A percentile compares a stretch with the other conserved stretches of the same genome.
These are phyloP conservation scores for Venturia pyrina DNA, from an alignment of 2,329 filamentous ascomycete species.

Conservation along the genomic window DNA sequence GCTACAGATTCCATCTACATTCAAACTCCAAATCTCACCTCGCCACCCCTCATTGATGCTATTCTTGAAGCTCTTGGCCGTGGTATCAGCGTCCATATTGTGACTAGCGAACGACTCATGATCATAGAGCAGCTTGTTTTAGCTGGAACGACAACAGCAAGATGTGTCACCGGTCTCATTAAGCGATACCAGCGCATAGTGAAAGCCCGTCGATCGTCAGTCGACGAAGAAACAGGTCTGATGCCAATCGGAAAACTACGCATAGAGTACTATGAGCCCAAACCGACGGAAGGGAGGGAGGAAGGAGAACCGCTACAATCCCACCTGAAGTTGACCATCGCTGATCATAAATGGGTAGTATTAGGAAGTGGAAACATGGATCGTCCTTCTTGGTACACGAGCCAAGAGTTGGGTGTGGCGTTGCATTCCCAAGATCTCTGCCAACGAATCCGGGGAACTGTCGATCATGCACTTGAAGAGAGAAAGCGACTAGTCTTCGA, in stretches of 20 bases:
- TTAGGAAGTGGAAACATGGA: constrained; percentile 79
- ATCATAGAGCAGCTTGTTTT: constrained; percentile 71
- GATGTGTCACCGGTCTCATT: constrained; percentile 51
- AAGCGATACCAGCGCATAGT: constrained; percentile 38
- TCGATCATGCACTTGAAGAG: constrained; percentile 15
- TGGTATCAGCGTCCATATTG: constrained; percentile 57
- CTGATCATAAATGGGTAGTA: constrained; percentile 58
- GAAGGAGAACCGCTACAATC: constrained; percentile 56
- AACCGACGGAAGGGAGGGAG: constrained; percentile 15
- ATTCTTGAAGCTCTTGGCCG: constrained; percentile 52
- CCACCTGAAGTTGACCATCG: constrained; percentile 67
- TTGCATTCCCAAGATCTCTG: constrained; percentile 37
- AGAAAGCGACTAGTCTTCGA: constrained; percentile 21
- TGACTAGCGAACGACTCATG: constrained; percentile 64
- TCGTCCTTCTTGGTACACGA: constrained; percentile 77
- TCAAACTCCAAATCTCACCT: constrained; percentile 71
- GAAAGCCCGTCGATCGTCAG: constrained; percentile 15
- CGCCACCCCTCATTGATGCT: constrained; percentile 50
- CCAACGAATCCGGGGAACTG: constrained; percentile 18
- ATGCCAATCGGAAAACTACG: constrained; percentile 40
- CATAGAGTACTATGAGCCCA: constrained; percentile 46
- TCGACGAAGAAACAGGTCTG: constrained; percentile 36
- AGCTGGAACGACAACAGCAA: constrained; percentile 60
- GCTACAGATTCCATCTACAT: constrained; percentile 54
- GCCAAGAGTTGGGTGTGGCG: constrained; percentile 67